Evolutionary conservation across 1,284 basidiomycete genomes (phyloP), one percentile per base, ranked within the genome.

Genomic region (Sporisorium sorghi): DNA sequence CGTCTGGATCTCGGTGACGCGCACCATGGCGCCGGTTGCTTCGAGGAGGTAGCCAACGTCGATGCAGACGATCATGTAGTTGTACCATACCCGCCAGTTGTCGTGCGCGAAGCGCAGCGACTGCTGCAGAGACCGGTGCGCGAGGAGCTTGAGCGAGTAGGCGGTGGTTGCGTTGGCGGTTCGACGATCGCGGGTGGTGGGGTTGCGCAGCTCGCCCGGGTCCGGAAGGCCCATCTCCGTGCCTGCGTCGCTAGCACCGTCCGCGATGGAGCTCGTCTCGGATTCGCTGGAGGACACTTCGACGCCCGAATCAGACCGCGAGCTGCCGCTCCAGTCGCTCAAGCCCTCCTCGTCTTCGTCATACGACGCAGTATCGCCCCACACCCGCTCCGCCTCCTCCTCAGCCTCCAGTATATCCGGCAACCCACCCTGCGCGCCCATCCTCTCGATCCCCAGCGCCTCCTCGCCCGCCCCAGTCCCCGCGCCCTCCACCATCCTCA

Each of bases 51-150:
- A 92, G 8, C 95, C 96, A 15, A 97, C 92, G 79, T 98, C 94
- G 85, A 97, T 88, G 8, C 93, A 89, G 37, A 99, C 91, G 76
- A 97, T 87, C 92, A 95, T 96, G 87, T 95, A 98, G 86, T 99
- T 99, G 76, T 89, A 88, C 97, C 97, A 99, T 90, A 99, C 95
- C 17, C 93, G 89, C 96, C 96, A 99, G 81, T 95, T 95, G 55
- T 94, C 91, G 85, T 93, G 92, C 54, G 89, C 89, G 82, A 89
- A 90, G 75, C 90, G 91, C 63, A 99, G 88, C 5, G 95, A 94
- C 74, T 93, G 91, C 76, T 92, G 91, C 42, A 99, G 90, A 12
- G 97, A 96, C n/a, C 91, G 91, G 88, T 94, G 97, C 0, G 97
- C 97, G 42, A 94, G 89, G 48, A 91, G 86, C 85, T 94, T 96